Base-by-base conservation (phyloP, 192 early-diverging fungal species). In the Oehlia diaphana region DNA sequence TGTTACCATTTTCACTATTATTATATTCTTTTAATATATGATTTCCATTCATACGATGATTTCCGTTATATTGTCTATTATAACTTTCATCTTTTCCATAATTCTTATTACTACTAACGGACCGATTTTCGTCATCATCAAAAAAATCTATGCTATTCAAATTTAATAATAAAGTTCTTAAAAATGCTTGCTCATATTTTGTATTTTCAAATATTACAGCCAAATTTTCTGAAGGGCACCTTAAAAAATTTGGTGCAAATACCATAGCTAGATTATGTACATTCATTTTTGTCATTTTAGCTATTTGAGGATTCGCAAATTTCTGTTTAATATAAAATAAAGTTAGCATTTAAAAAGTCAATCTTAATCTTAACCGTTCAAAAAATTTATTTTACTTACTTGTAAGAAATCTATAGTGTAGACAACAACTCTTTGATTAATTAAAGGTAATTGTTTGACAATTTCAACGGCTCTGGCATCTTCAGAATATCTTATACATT, bases 201-300 rank as follows among this genome's bases (percentile, higher is more conserved):
- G 72, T 74, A 49, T 74, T 74, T 49, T 74, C 50, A 26, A 74
- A 58, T 37, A 90, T 84, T 72, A 89, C 83, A 6, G 86, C 89
- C 7, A 90, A 84, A 79, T 92, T 88, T 66, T 91, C 93, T 71
- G 85, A 87, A 26, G 96, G 96, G 81, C 94, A 96, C 58, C 96
- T 88, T 67, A 99, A 84, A 70, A 98, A 92, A 63, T 94, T 93
- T n/a, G 97, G 97, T 26, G 95, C 96, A 88, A 98, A 98, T 12
- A 99, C 95, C 89, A 99, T 93, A 14, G 97, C 97, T 68, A 99
- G 80, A 74, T 98, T 99, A 78, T 88, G 87, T 44, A 93, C 83
- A 37, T 90, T 93, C 97, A 99, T 99, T 85, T 94, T 92, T n/a
- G 97, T 98, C 14, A 87, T 78, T 47, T 91, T 87, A 58, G 88